Base-by-base conservation (phyloP, 768 basidiomycete genomes). In the Mycena vulgaris region DNA sequence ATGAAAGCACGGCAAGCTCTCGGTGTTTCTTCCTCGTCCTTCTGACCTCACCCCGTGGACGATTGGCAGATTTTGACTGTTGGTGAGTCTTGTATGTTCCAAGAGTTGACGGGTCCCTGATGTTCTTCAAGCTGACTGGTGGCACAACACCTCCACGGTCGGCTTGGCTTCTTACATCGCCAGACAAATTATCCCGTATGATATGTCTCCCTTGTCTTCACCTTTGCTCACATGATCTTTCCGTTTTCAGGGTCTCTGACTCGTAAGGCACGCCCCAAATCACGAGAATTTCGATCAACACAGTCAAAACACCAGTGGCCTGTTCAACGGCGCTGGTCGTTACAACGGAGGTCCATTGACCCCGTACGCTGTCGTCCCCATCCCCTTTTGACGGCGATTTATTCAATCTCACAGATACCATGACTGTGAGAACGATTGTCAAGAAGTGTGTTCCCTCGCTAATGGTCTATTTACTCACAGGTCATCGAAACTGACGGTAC, bases 251-350 rank as follows among this genome's bases (percentile, higher is more conserved):
- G 8, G 66, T 6, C 30, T 7, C 40, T 8, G 58, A 59, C 42
- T 7, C 40, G 58, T 59, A 47, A 40, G 40, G 5, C 42, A 45
- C 23, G 37, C n/a, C 25, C 14, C 25, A 23, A 1, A 6, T 25
- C 23, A n/a, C 2, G n/a, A 21, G 42, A n/a, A n/a, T n/a, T n/a
- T n/a, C n/a, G n/a, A 45, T n/a, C 13, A 45, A 27, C 47, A 25
- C 7, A 55, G n/a, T n/a, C n/a, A 11, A 21, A 40, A 14, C 27
- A 49, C 80, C 57, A 79, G 84, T n/a, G 79, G 79, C 0, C 56
- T 86, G 42, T 83, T 85, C 37, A 86, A 86, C 45, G 82, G 82
- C 0, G 69, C 51, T 4, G 83, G 84, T n/a, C 81, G 85, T 31
- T 76, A 69, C 63, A 53, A 67, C 9, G 55, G 58, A 5, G 84